These are phyloP conservation scores for Toxoplasma gondii DNA, from an alignment of 169 alveolate genomes.

Conservation along the genomic window DNA sequence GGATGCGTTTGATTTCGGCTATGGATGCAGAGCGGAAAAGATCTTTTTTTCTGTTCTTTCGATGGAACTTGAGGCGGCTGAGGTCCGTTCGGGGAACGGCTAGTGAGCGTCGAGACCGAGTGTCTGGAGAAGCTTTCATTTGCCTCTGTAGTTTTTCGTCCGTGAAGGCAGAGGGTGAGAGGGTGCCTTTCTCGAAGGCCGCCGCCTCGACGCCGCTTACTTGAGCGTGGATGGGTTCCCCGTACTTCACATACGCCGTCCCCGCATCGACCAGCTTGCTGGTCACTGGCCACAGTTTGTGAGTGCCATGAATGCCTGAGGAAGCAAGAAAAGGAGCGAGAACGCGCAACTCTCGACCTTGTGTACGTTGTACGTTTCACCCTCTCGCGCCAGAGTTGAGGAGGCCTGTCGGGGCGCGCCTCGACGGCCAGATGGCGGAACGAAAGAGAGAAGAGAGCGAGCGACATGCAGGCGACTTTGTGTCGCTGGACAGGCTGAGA, in stretches of 20 bases:
- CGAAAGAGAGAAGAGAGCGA: background rate
- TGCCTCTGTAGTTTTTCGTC: too few relatives aligned
- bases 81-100: too few relatives aligned
- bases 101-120: too few relatives aligned
- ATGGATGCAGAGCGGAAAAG: too few relatives aligned
- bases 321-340: too few relatives aligned
- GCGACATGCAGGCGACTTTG: background rate
- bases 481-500: too few relatives aligned
- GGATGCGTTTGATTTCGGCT: too few relatives aligned
- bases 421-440: background rate
- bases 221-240: slow-evolving; percentile 77
- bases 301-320: slow-evolving; percentile 74
- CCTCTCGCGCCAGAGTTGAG: background rate
- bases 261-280: slow-evolving; percentile 73
- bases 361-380: too few relatives aligned
- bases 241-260: slow-evolving; percentile 77
- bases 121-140: too few relatives aligned
- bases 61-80: too few relatives aligned
- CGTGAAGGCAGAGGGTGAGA: too few relatives aligned
- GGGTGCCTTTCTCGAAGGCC: background rate
- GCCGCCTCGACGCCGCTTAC: background rate
- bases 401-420: background rate
- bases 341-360: background rate
- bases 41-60: too few relatives aligned
- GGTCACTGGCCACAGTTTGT: slow-evolving; percentile 77